These are phyloP conservation scores for Syncephalis plumigaleata DNA, from an alignment of 371 early-diverging fungal genomes.

Conservation along the genomic window DNA sequence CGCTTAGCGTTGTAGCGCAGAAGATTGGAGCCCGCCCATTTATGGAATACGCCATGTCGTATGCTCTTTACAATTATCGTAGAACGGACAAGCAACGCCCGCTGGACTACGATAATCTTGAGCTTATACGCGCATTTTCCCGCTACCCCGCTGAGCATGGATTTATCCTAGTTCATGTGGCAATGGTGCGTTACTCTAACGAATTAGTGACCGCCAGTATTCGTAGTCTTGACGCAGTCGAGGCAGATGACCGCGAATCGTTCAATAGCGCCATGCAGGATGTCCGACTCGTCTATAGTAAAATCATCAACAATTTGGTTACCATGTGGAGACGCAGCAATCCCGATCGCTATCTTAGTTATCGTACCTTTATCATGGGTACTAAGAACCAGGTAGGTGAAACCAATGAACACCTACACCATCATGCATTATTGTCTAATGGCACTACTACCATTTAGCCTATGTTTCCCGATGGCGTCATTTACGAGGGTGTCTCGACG, in stretches of 20 bases:
- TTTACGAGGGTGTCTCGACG: conserved; percentile 60
- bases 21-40: conserved; percentile 66
- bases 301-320: conserved; percentile 59
- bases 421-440: too few species aligned
- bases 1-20: conserved; percentile 43
- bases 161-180: conserved; percentile 67
- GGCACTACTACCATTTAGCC: conserved; percentile 23
- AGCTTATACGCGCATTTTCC: conserved; percentile 55
- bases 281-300: conserved; percentile 34
- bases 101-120: conserved; percentile 48
- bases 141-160: conserved; percentile 54
- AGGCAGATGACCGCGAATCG: conserved; percentile 23
- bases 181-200: conserved; percentile 65
- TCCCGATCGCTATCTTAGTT: conserved; percentile 59
- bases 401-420: too few species aligned
- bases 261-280: conserved; percentile 38
- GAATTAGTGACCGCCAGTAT: conserved; percentile 36
- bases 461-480: conserved; percentile 73
- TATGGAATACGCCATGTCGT: conserved; percentile 65
- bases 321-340: conserved; percentile 56
- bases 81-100: conserved; percentile 32
- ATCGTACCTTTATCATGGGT: conserved; percentile 81
- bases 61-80: conserved; percentile 61
- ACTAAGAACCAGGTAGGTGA: conserved; percentile 34
- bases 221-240: conserved; percentile 33